Evolutionary conservation across 2,329 filamentous ascomycete species (phyloP), one percentile per base, ranked within the genome.

Genomic region (Fusarium redolens): DNA sequence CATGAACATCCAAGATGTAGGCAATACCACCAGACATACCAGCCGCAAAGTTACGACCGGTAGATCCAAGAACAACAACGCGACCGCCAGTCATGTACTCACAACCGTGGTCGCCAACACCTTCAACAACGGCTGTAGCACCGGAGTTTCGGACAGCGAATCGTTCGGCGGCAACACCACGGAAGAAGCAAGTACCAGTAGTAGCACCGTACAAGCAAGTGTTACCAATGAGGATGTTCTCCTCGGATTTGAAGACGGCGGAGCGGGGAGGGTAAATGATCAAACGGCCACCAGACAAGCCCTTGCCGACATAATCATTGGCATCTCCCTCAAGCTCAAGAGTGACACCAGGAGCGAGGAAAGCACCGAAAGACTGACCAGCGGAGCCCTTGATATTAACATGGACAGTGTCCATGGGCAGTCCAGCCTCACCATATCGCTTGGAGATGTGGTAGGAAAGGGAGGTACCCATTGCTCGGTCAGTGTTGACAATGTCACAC

Each of bases 81-180:
- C 95, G 94, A 80, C 96, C 96, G 81, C 96, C 96, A 79, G 96
- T 98, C 96, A 98, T 98, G 89, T 98, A 98, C 87, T 98, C 96
- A 81, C 95, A 98, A 71, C 94, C 93, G 82, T 98, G 96, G 82
- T 98, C 96, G 87, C 96, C 96, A 74, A 97, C 90, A 84, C 96
- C 96, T 84, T 98, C 96, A 71, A 98, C 95, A 73, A 98, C 93
- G n/a, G 96, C 95, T 33, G 92, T 97, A 56, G 94, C 96, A 84
- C 96, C 96, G 3, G 96, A 98, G 87, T 98, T 98, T 77, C 96
- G 93, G 74, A 98, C 96, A 70, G 95, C 95, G 82, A 98, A 98
- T 79, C 96, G 93, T 87, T 98, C 96, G 45, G 96, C 96, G 79
- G 96, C 96, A 71, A 97, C 91, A 89, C 96, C 96, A 72, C 96